Evolutionary conservation across 2,329 filamentous ascomycete species (phyloP).

Genomic region (Beauveria scarabaeidicola): DNA sequence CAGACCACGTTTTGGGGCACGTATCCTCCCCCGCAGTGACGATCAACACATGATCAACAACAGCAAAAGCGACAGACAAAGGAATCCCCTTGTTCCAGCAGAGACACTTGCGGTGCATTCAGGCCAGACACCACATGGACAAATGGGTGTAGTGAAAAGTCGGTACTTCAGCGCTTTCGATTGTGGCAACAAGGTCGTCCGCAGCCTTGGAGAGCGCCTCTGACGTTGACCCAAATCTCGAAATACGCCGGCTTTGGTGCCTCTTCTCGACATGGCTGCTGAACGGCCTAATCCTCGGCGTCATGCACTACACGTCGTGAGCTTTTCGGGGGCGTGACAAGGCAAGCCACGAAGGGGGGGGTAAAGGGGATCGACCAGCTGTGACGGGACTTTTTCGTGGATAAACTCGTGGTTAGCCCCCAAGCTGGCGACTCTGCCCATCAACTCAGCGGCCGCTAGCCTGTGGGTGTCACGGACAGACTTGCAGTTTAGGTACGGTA

Average conservation of each 20-base stretch:
- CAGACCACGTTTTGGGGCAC: conserved; percentile 1
- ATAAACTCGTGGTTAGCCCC: background rate
- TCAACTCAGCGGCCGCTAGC: too few relatives aligned
- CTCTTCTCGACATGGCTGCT: background rate
- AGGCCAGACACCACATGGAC: background rate
- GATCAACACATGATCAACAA: background rate
- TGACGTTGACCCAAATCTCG: background rate
- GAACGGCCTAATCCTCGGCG: conserved; percentile 17
- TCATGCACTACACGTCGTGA: conserved; percentile 14
- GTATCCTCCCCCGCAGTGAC: conserved; percentile 6
- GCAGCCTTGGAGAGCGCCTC: background rate
- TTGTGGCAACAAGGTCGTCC: background rate
- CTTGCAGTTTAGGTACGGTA: too few relatives aligned
- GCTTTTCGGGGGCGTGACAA: too few relatives aligned
- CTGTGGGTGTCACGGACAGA: too few relatives aligned
- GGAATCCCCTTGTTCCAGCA: background rate
- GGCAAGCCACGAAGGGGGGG: too few relatives aligned
- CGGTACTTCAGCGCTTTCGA: too few relatives aligned
- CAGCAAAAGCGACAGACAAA: background rate
- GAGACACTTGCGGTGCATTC: too few relatives aligned
- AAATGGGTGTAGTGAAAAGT: too few relatives aligned
- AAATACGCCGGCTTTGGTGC: background rate
- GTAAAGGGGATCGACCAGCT: too few relatives aligned
- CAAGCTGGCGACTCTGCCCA: background rate
- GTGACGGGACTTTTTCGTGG: too few relatives aligned